Base-by-base conservation (phyloP, 805 yeast genomes). In the Hanseniaspora hatyaiensis region DNA sequence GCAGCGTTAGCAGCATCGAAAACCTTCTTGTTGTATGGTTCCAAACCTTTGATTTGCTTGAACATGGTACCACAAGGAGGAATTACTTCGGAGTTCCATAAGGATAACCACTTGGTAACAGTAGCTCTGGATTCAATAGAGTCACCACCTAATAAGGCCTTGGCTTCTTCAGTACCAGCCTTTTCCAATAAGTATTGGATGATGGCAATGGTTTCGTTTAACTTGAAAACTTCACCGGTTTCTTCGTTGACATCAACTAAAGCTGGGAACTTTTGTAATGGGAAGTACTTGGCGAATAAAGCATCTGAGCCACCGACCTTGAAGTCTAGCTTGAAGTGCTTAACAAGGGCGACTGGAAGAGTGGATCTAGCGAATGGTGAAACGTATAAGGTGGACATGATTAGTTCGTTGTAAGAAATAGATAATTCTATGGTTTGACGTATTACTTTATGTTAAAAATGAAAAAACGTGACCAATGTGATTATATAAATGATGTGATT, bases 81-180 rank as follows among this genome's bases (percentile, higher is more conserved):
- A 54, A 80, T 61, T 50, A 82, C 56, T 57, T 88, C 95, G 56
- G 74, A 58, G 72, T 81, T 84, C 63, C 78, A 71, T 56, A 83
- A 68, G 2, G 95, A 83, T 63, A 79, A 58, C 94, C 94, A 87
- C 67, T 71, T 78, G 56, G 87, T 63, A 58, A 86, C 70, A 40
- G 54, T 55, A 26, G 60, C 54, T 47, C 51, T 55, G 55, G 30
- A 31, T 18, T 40, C 19, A 54, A 74, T 65, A 65, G 71, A 68
- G 65, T 75, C 74, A 15, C 52, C 50, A 36, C 52, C 52, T 20
- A 56, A 47, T 20, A 55, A 55, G 13, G 50, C 46, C 11, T 52
- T 52, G 2, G 51, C 49, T 62, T 68, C 57, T 51, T 62, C 63
- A 31, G 64, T 65, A 19, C 61, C 57, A 30, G 65, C 57, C 4